Percentiles rank a stretch among this genome's conserved stretches.
These are phyloP conservation scores for Mortierella sp. DNA, from an alignment of 371 early-diverging fungal species.

Conservation along the genomic window DNA sequence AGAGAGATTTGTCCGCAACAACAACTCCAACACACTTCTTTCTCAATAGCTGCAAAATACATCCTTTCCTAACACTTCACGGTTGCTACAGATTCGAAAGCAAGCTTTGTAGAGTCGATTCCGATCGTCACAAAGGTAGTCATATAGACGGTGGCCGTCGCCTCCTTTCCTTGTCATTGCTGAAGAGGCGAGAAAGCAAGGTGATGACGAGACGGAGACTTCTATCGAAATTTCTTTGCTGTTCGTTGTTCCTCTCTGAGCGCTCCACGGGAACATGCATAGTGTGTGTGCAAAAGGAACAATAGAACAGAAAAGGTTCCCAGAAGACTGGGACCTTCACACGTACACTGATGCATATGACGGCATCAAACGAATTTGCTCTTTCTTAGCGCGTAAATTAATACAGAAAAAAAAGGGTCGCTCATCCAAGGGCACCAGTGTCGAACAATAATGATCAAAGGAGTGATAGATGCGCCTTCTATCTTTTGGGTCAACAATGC, in stretches of 20 bases:
- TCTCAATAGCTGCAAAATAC: no score
- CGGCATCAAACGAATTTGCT: background rate
- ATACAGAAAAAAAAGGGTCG: background rate
- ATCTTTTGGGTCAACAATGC: background rate
- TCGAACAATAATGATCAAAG: background rate
- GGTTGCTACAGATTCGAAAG: no score
- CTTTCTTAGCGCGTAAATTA: slow-evolving; percentile 2
- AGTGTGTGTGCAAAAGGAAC: background rate
- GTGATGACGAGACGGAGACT: background rate
- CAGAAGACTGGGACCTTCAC: background rate
- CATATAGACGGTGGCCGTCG: no score
- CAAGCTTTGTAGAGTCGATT: no score
- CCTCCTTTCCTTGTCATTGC: no score
- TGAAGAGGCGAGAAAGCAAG: no score
- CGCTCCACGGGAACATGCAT: background rate
- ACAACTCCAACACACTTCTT: no score
- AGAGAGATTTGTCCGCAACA: no score
- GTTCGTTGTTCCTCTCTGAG: background rate
- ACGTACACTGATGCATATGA: slow-evolving; percentile 3
- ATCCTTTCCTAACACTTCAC: no score
- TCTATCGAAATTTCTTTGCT: background rate
- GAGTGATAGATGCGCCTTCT: no score
- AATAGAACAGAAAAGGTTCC: background rate
- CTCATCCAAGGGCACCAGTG: no score
- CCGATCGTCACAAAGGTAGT: no score